Evolutionary conservation across 495 filamentous ascomycete species (phyloP).

Genomic region (Tetracladium marchalianum): DNA sequence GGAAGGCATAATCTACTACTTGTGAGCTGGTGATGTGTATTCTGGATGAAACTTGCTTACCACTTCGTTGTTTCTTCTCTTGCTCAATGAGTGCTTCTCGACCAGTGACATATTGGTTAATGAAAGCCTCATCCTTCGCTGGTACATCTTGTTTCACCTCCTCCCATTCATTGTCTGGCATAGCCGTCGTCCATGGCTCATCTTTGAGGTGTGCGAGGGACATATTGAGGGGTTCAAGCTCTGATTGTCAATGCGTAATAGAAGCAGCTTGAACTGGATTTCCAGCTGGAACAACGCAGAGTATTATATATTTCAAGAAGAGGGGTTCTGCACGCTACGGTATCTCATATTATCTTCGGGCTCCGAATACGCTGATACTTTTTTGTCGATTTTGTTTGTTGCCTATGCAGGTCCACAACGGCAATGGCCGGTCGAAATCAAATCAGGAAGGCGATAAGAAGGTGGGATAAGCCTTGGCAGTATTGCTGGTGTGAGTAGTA

Average conservation of each 20-base stretch:
- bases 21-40: constrained; percentile 1
- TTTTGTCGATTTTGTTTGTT: too few species aligned
- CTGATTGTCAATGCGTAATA: neutral
- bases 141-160: constrained; percentile 43
- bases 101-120: constrained; percentile 67
- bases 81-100: constrained; percentile 68
- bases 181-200: constrained; percentile 15
- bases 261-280: neutral
- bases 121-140: constrained; percentile 52
- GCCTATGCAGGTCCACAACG: neutral
- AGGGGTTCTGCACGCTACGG: neutral
- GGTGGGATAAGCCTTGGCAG: neutral
- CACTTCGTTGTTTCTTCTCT: constrained; percentile 75
- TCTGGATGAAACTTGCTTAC: constrained; percentile 31
- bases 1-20: constrained; percentile 45
- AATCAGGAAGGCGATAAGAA: constrained; percentile 4
- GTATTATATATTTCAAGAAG: neutral
- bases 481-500: too few species aligned
- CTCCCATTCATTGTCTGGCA: constrained; percentile 44
- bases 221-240: neutral
- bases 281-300: neutral
- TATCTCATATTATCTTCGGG: neutral
- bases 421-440: constrained; percentile 5
- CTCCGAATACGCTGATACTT: neutral
- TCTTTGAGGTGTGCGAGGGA: constrained; percentile 12